phyloP scores from a whole-genome alignment of 768 basidiomycete species.

The Trametes coccinea region DNA sequence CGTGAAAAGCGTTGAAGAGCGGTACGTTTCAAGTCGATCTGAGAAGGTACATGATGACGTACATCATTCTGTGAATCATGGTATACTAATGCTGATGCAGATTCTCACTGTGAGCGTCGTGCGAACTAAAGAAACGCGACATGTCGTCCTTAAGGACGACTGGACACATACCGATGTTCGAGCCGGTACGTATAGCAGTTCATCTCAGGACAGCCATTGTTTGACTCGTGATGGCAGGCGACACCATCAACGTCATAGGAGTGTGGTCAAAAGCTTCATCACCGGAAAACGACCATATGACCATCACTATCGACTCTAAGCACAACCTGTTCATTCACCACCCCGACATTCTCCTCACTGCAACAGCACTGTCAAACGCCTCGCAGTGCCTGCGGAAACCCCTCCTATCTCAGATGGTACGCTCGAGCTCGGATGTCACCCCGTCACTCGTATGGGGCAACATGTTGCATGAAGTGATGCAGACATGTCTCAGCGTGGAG shows the following conservation, averaged over 20 bases:
- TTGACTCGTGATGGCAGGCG: conserved; percentile 48
- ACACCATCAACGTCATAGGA: conserved; percentile 79
- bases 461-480: conserved; percentile 90
- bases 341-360: conserved; percentile 89
- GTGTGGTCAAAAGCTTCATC: conserved; percentile 32
- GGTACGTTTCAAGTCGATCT: conserved; percentile 31
- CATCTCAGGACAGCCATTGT: not conserved
- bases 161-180: conserved; percentile 70
- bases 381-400: conserved; percentile 85
- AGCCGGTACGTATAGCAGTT: conserved; percentile 44
- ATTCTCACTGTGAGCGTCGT: conserved; percentile 51
- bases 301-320: conserved; percentile 61
- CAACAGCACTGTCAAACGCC: conserved; percentile 84
- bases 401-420: conserved; percentile 67
- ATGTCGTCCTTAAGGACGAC: conserved; percentile 70
- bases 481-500: conserved; percentile 63
- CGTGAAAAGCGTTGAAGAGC: conserved; percentile 48
- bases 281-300: conserved; percentile 36
- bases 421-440: conserved; percentile 57
- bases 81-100: conserved; percentile 33
- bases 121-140: conserved; percentile 39
- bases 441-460: conserved; percentile 87
- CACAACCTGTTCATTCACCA: conserved; percentile 81
- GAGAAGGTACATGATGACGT: conserved; percentile 42
- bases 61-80: no score